Conservation (phyloP, 2,329 filamentous ascomycete species). For the Cryphonectria radicalis region DNA sequence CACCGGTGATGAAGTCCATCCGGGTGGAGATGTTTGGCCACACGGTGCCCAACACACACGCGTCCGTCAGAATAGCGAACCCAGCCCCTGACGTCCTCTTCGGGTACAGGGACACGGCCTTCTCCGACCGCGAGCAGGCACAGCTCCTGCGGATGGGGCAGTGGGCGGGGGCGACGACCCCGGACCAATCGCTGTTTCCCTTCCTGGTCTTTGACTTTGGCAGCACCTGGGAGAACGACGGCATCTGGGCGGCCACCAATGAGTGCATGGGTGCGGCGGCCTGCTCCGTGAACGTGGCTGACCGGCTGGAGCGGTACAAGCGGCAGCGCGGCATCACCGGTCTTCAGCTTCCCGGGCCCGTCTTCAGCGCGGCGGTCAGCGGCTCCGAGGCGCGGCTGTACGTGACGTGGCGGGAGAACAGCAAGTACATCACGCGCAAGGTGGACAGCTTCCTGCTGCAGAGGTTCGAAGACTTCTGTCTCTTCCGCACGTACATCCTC, state of each 20-base stretch:
- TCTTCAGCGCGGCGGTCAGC: conserved; percentile 8
- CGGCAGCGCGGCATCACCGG: neutral
- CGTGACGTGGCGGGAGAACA: conserved; percentile 41
- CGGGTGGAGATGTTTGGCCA: conserved; percentile 26
- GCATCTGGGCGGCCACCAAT: conserved; percentile 40
- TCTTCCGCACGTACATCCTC: conserved; percentile 40
- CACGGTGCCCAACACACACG: conserved; percentile 26
- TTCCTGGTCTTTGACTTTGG: conserved; percentile 40
- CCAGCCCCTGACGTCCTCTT: conserved; percentile 34
- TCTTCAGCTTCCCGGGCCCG: neutral
- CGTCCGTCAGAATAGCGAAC: conserved; percentile 32
- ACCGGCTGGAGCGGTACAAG: neutral
- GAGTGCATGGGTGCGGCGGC: conserved; percentile 38
- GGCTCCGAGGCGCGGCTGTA: conserved; percentile 40
- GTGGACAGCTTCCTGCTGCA: conserved; percentile 40
- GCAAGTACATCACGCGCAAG: conserved; percentile 38
- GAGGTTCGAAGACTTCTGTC: conserved; percentile 35
- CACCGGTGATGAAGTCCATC: neutral
- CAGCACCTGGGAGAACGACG: conserved; percentile 32
- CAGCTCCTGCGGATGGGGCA: conserved; percentile 33
- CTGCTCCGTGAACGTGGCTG: neutral
- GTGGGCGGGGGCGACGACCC: conserved; percentile 30
- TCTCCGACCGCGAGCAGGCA: conserved; percentile 23
- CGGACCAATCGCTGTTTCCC: conserved; percentile 32
- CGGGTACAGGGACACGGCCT: conserved; percentile 32